Conservation (phyloP, 2,329 filamentous ascomycete species). For the Ceratocystis albifundus region DNA sequence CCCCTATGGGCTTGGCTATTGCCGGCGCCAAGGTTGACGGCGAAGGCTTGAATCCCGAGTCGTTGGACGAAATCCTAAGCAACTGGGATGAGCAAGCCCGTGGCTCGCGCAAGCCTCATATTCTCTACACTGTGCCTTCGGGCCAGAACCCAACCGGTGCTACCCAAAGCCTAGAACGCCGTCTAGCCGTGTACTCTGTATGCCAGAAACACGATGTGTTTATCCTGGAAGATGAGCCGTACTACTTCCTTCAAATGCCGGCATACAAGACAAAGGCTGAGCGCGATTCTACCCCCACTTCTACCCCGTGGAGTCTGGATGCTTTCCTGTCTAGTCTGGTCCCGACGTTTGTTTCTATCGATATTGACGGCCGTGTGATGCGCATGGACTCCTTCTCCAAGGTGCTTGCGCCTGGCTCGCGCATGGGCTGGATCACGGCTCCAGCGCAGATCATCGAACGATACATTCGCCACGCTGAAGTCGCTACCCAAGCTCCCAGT, state of each 20-base stretch:
- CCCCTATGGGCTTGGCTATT: constrained; percentile 41
- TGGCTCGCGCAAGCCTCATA: constrained; percentile 40
- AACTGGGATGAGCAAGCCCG: constrained; percentile 39
- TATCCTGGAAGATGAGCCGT: constrained; percentile 88
- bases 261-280: constrained; percentile 54
- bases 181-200: constrained; percentile 62
- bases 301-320: constrained; percentile 39
- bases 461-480: constrained; percentile 71
- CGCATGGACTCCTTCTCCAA: constrained; percentile 92
- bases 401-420: constrained; percentile 70
- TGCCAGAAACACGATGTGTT: constrained; percentile 74
- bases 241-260: constrained; percentile 87
- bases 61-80: constrained; percentile 41
- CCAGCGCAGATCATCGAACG: constrained; percentile 74
- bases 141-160: constrained; percentile 88
- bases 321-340: constrained; percentile 64
- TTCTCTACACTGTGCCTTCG: constrained; percentile 54
- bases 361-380: constrained; percentile 77
- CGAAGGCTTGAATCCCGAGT: constrained; percentile 42
- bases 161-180: constrained; percentile 57
- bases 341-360: constrained; percentile 51
- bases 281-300: constrained; percentile 51
- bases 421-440: constrained; percentile 80
- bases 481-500: constrained; percentile 70
- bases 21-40: constrained; percentile 43